Conservation (phyloP, 2,329 filamentous ascomycete species). For the Arachnopeziza araneosa region DNA sequence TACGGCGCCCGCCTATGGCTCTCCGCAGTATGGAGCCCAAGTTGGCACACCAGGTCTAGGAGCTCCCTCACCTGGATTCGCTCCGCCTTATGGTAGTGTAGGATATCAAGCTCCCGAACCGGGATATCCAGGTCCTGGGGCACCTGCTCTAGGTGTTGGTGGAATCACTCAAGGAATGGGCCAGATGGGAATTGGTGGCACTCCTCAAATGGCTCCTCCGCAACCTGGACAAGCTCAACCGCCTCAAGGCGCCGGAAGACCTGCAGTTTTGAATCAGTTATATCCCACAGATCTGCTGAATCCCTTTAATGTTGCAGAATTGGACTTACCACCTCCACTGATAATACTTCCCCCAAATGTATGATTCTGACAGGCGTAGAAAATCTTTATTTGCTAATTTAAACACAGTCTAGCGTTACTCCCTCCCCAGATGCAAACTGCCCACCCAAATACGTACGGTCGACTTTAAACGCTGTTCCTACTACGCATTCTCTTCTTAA, state of each 20-base stretch:
- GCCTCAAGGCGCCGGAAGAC: conserved; percentile 45
- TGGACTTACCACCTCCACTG: conserved; percentile 85
- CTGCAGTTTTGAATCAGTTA: conserved; percentile 71
- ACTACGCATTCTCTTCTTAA: conserved; percentile 90
- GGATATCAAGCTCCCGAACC: conserved; percentile 64
- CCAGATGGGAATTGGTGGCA: conserved; percentile 60
- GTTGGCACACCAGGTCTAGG: conserved; percentile 15
- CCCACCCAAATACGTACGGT: conserved; percentile 88
- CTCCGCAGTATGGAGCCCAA: conserved; percentile 24
- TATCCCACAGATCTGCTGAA: conserved; percentile 88
- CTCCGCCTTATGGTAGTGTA: conserved; percentile 36
- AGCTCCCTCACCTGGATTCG: conserved; percentile 30
- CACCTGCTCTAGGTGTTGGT: conserved; percentile 42
- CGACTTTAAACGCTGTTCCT: conserved; percentile 88
- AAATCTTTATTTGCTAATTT: conserved; percentile 34
- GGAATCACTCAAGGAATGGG: conserved; percentile 81
- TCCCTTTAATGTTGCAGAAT: conserved; percentile 87
- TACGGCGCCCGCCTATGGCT: conserved; percentile 25
- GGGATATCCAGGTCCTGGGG: conserved; percentile 55
- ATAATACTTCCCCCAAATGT: conserved; percentile 91
- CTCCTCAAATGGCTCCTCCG: conserved; percentile 17
- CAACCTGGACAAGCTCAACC: conserved; percentile 37
- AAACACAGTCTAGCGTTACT: conserved; percentile 72
- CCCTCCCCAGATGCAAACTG: conserved; percentile 89
- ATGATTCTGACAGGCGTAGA: conserved; percentile 36